Percentiles rank a stretch among this genome's conserved stretches.
phyloP scores from a whole-genome alignment of 2,329 filamentous ascomycete genomes.

The Simplicillium aogashimaense region DNA sequence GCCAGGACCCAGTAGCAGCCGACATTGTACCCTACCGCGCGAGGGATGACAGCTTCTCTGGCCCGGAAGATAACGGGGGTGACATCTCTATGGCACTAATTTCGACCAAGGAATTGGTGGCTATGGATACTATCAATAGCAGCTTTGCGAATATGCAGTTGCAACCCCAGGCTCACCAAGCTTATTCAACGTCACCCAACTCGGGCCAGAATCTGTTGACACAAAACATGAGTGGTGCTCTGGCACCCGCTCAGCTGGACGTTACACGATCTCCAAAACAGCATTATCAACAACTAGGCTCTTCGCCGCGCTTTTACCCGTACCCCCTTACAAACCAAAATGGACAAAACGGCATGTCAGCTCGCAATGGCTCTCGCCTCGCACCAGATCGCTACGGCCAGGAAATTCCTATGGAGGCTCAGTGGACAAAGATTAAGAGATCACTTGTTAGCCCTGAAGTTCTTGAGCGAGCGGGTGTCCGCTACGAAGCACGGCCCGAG shows the following conservation, averaged over 20 bases:
- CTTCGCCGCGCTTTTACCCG: slow-evolving; percentile 30
- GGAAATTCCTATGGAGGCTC: slow-evolving; percentile 44
- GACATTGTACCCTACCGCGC: slow-evolving; percentile 16
- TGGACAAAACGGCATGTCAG: not conserved
- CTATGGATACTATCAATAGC: slow-evolving; percentile 30
- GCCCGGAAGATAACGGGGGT: slow-evolving; percentile 24
- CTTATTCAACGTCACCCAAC: not conserved
- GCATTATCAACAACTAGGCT: slow-evolving; percentile 16
- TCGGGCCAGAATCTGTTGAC: slow-evolving; percentile 21
- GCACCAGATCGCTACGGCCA: slow-evolving; percentile 48
- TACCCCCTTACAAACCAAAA: slow-evolving; percentile 6
- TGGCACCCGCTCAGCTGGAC: slow-evolving; percentile 9
- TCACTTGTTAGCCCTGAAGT: slow-evolving; percentile 48
- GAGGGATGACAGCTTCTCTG: slow-evolving; percentile 24
- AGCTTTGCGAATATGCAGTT: slow-evolving; percentile 32
- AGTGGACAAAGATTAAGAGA: slow-evolving; percentile 50
- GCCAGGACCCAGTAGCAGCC: slow-evolving; percentile 17
- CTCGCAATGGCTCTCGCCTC: slow-evolving; percentile 23
- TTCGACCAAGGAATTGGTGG: slow-evolving; percentile 43
- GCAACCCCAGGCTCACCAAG: slow-evolving; percentile 13
- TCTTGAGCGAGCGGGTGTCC: slow-evolving; percentile 41
- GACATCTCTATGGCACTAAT: slow-evolving; percentile 35
- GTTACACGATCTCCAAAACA: slow-evolving; percentile 21
- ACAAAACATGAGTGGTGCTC: slow-evolving; percentile 16
- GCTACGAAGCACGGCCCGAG: slow-evolving; percentile 50